Base-by-base conservation (phyloP, 805 yeast species). In the Lachancea quebecensis region DNA sequence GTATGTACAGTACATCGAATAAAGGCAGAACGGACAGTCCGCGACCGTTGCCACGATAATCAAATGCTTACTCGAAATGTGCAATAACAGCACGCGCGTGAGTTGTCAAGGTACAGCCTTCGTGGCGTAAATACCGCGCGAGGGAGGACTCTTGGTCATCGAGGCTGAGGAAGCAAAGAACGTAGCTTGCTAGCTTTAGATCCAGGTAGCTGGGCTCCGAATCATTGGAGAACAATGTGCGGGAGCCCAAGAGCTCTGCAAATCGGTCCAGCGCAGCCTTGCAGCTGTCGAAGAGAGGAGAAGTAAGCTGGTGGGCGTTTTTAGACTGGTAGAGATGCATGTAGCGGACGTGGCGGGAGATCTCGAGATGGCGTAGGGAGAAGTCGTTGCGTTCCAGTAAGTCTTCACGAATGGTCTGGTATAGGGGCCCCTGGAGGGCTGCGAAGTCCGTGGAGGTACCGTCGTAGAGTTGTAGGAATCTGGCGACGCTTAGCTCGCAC, bases 291-390 rank as follows among this genome's bases (percentile, higher is more conserved):
- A 47, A 34, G n/a, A 54, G 53, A 29, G 56, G 50, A 5, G 27
- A n/a, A 18, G 45, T 42, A 33, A 62, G 58, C 18, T 37, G 44
- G 2, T 45, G 38, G 2, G 53, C 40, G 7, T 49, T 51, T 16
- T 41, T 33, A 33, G 47, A 10, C n/a, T 38, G 36, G 45, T 38
- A 36, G 32, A 37, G 25, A 25, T 14, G 11, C 17, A 31, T 12
- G 16, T 21, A 29, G 28, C 44, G 39, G 18, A 11, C 12, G 15
- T 12, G 30, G 9, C 35, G 14, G 10, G 29, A 39, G 1, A 60
- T 52, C 34, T 52, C 60, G 5, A 66, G 65, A 46, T 73, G 69
- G 52, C 78, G 65, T 35, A 65, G 25, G 35, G 64, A 42, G 50
- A 66, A 71, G 21, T 61, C 62, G 40, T 66, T 62, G 41, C 75